Conservation (phyloP, 169 alveolate species). For the Cryptosporidium viatorum region DNA sequence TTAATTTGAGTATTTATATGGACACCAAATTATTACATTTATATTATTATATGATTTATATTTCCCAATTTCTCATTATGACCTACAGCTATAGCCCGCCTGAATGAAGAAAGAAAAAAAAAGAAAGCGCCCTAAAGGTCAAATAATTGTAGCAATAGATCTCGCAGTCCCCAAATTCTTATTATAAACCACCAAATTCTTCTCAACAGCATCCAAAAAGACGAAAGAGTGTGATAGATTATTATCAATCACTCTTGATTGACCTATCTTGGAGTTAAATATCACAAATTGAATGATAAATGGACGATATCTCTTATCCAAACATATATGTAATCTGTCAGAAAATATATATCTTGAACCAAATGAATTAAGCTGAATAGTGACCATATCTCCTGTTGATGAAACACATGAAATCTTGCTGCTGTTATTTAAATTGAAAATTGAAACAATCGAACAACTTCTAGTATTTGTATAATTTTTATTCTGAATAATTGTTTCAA, state of each 20-base stretch:
- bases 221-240: constrained; percentile 37
- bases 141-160: constrained; percentile 40
- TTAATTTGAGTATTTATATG: background rate
- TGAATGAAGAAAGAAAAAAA: background rate
- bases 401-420: constrained; percentile 46
- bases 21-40: background rate
- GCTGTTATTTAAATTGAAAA: constrained; percentile 18
- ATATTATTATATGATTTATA: background rate
- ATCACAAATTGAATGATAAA: constrained; percentile 49
- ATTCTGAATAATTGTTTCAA: background rate
- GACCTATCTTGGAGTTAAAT: constrained; percentile 38
- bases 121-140: background rate
- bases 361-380: constrained; percentile 9
- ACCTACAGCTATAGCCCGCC: too few species aligned
- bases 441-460: constrained; percentile 61
- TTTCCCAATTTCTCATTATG: background rate
- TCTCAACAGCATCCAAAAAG: constrained; percentile 70
- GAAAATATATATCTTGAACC: constrained; percentile 1
- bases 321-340: constrained; percentile 57
- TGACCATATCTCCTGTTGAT: constrained; percentile 64
- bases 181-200: constrained; percentile 53
- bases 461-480: constrained; percentile 3
- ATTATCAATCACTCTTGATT: constrained; percentile 16
- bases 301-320: constrained; percentile 61
- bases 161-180: constrained; percentile 37